Evolutionary conservation across 345 rosid genomes (phyloP).

Genomic region (Crucihimalaya himalaica): DNA sequence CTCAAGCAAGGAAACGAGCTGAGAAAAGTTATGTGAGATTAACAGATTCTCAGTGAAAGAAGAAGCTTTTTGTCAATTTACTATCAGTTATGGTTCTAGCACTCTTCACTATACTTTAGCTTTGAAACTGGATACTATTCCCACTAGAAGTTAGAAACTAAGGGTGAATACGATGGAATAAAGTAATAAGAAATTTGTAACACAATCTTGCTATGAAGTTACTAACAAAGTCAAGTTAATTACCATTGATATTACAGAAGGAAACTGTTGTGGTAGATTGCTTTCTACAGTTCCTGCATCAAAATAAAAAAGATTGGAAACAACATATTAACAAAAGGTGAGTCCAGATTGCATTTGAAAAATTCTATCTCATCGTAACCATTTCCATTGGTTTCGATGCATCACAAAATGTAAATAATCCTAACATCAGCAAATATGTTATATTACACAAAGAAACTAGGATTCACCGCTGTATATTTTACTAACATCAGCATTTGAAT

Average conservation of each 20-base stretch:
- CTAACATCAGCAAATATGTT: too few relatives aligned
- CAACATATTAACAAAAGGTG: background rate
- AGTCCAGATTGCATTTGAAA: background rate
- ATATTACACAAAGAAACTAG: too few relatives aligned
- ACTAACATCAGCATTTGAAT: too few relatives aligned
- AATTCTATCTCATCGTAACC: too few relatives aligned
- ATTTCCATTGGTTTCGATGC: too few relatives aligned
- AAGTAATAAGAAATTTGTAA: background rate
- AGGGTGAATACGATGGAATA: background rate
- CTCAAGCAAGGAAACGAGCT: background rate
- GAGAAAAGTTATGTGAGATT: background rate
- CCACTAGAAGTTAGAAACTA: background rate
- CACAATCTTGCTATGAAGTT: background rate
- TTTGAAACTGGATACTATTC: background rate
- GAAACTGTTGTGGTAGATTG: conserved; percentile 4
- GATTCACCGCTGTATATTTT: too few relatives aligned
- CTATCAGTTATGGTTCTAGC: background rate
- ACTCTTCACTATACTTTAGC: background rate
- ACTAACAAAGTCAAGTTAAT: background rate
- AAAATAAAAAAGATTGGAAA: background rate
- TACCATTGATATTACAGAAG: conserved; percentile 12
- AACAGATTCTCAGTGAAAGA: background rate
- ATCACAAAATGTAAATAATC: too few relatives aligned
- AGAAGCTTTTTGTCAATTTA: background rate
- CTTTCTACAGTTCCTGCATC: conserved; percentile 42